Base-by-base conservation (phyloP, 441 rosid genomes). In the Mallotus repandus region DNA sequence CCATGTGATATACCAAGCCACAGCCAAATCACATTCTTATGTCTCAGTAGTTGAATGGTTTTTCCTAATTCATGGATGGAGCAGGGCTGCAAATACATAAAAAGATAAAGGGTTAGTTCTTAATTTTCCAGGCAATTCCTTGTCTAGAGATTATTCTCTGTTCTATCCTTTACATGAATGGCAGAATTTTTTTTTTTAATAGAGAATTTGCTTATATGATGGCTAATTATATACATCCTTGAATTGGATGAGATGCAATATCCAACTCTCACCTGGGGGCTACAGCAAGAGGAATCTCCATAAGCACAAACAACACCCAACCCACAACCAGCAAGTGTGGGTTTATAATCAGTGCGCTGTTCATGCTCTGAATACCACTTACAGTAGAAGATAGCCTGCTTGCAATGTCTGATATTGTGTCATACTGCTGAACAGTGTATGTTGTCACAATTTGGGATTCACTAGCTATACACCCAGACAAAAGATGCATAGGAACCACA, bases 261-360 rank as follows among this genome's bases (percentile, higher is more conserved):
- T 3, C 4, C 4, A 43, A 53, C 7, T 53, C 76, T 71, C 22
- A 81, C 90, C 79, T 74, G 29, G 79, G 75, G 0, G 69, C 15
- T 2, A 82, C 84, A 48, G 68, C 61, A 49, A 82, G 74, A 19
- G 76, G 57, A 14, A 25, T 60, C 62, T 70, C 78, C 83, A 49
- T 74, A 2, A 89, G 90, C 54, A 88, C 86, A 73, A 75, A 88
- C 71, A 88, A 73, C 13, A 89, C 86, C 86, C 83, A 81, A 61
- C 86, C 88, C 19, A 60, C 43, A 3, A 48, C 55, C 53, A 88
- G 80, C 68, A 48, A 63, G 60, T 57, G 22, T 0, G 84, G 80
- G 53, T 83, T 69, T 7, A 18, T 55, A 67, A 55, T 74, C 72
- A 83, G 55, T 69, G 29, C 48, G 0, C 49, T 12, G 71, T 87